phyloP scores from a whole-genome alignment of 768 basidiomycete species.

The Mycena crocata region DNA sequence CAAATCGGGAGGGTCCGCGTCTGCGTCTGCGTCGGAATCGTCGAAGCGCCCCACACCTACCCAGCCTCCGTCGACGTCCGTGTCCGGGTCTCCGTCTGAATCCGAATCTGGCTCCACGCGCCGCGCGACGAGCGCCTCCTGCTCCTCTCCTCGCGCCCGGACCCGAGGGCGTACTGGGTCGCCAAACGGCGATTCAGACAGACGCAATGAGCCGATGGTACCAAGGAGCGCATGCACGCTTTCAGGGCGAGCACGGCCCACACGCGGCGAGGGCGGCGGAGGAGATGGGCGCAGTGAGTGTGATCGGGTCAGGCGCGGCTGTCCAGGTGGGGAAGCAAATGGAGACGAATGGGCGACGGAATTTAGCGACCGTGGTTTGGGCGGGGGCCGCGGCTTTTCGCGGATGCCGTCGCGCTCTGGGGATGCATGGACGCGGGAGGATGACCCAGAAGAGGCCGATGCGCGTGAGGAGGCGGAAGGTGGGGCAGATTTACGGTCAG shows the following conservation, averaged over 20 bases:
- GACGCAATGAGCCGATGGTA: conserved; percentile 20
- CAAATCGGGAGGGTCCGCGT: neutral
- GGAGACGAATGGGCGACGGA: conserved; percentile 7
- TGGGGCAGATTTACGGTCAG: conserved; percentile 56
- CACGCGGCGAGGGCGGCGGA: conserved; percentile 15
- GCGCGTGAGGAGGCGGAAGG: conserved; percentile 23
- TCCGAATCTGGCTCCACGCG: neutral
- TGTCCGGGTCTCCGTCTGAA: conserved; percentile 5
- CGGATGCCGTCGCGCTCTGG: conserved; percentile 15
- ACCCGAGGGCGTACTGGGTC: conserved; percentile 21
- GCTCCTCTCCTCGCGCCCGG: conserved; percentile 13
- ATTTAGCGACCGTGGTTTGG: conserved; percentile 33
- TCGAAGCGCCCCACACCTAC: conserved; percentile 21
- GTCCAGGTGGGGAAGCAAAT: conserved; percentile 21
- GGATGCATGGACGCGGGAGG: conserved; percentile 15
- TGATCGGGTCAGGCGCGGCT: conserved; percentile 30
- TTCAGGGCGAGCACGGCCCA: conserved; percentile 24
- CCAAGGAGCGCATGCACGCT: conserved; percentile 34
- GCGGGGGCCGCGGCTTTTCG: conserved; percentile 29
- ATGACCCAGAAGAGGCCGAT: conserved; percentile 21
- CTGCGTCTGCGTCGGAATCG: conserved; percentile 19
- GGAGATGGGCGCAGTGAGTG: conserved; percentile 28
- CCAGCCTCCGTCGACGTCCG: conserved; percentile 23
- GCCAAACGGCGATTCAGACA: conserved; percentile 30
- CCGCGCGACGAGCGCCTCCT: conserved; percentile 21